A percentile compares a stretch with the other conserved stretches of the same genome.
These are phyloP conservation scores for Chaetomium olivaceum DNA, from an alignment of 2,329 filamentous ascomycete genomes.

Conservation along the genomic window DNA sequence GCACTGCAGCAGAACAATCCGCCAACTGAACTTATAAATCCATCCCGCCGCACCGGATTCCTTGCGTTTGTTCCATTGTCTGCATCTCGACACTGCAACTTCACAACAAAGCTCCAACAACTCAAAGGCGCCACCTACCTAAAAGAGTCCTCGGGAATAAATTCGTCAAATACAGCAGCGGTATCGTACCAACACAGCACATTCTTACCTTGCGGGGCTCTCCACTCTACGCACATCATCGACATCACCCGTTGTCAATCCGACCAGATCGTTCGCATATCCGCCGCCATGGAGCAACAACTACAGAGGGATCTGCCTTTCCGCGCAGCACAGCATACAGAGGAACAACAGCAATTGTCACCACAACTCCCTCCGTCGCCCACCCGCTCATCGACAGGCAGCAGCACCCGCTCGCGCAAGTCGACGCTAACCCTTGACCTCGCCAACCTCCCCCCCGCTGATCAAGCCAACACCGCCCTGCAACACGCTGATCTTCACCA, in stretches of 20 bases:
- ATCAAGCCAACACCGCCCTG: constrained; percentile 71
- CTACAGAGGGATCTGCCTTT: constrained; percentile 10
- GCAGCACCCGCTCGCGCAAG: constrained; percentile 47
- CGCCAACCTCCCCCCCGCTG: constrained; percentile 69
- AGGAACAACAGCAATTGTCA: constrained; percentile 16
- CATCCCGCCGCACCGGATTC: constrained; percentile 12
- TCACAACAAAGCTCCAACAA: neutral
- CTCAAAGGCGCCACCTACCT: neutral
- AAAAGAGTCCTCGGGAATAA: neutral
- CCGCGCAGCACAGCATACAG: constrained; percentile 2
- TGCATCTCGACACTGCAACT: neutral
- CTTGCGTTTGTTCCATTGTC: constrained; percentile 19
- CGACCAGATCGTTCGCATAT: neutral
- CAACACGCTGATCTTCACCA: constrained; percentile 84
- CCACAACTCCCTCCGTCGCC: constrained; percentile 31
- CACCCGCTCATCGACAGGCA: constrained; percentile 49
- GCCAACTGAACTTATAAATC: neutral
- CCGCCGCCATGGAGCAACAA: constrained; percentile 26
- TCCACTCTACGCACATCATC: neutral
- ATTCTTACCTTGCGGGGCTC: neutral
- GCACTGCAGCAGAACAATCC: neutral
- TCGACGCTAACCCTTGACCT: constrained; percentile 70
- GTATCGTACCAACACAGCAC: neutral
- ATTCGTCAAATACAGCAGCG: neutral
- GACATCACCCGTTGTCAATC: neutral